phyloP scores from a whole-genome alignment of 805 yeast genomes.

The Nakazawaea laoshanensis region DNA sequence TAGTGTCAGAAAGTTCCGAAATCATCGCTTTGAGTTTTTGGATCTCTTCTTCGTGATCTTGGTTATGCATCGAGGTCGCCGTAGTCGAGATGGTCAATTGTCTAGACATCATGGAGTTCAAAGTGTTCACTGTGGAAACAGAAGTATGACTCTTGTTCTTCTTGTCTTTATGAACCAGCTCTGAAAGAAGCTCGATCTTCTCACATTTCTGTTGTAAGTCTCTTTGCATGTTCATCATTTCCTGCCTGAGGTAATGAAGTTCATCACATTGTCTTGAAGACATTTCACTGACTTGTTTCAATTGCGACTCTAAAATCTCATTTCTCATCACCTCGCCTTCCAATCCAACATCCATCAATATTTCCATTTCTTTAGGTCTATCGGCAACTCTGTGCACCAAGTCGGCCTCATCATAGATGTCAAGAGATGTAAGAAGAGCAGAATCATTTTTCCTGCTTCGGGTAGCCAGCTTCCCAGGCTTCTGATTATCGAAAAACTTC shows the following conservation, averaged over 20 bases:
- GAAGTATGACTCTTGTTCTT: not conserved
- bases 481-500: no score
- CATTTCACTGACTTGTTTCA: conserved; percentile 2
- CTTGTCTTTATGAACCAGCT: not conserved
- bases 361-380: not conserved
- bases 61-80: not conserved
- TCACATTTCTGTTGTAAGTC: not conserved
- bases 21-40: not conserved
- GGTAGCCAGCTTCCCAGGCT: not conserved
- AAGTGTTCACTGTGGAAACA: conserved; percentile 1
- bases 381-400: no score
- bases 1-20: no score
- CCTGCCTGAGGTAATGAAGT: not conserved
- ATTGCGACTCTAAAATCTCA: conserved; percentile 5
- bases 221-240: not conserved
- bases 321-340: conserved; percentile 5
- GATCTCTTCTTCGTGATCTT: not conserved
- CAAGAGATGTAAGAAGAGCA: not conserved
- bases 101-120: not conserved
- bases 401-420: not conserved
- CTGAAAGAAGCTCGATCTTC: not conserved
- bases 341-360: conserved; percentile 3
- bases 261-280: conserved; percentile 6
- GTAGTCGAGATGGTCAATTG: not conserved
- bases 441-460: not conserved